These are phyloP conservation scores for Lasiosphaeria ovina DNA, from an alignment of 495 filamentous ascomycete genomes.

Conservation along the genomic window DNA sequence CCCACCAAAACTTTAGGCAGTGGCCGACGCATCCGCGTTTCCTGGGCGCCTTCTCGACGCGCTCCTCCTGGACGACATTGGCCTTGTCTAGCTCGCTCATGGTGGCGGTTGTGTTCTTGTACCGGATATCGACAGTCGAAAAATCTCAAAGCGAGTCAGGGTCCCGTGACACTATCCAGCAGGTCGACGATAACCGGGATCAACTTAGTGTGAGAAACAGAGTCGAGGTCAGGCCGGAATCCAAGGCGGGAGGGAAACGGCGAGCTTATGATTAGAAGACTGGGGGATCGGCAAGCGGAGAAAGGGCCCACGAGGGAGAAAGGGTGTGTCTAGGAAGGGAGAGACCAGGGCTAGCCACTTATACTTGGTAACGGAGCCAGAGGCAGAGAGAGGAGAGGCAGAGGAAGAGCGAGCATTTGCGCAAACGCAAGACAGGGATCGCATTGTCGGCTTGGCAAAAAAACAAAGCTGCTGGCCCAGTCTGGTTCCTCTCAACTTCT, in stretches of 20 bases:
- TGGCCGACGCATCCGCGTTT: constrained; percentile 37
- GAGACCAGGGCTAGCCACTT: background rate
- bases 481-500: too few species aligned
- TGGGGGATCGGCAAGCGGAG: constrained; percentile 1
- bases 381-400: too few species aligned
- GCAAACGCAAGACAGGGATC: too few species aligned
- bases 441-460: too few species aligned
- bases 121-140: background rate
- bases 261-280: background rate
- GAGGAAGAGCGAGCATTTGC: too few species aligned
- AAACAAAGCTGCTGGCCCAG: too few species aligned
- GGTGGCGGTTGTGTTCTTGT: constrained; percentile 19
- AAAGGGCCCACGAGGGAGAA: background rate
- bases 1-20: constrained; percentile 66
- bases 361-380: background rate
- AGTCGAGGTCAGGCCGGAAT: background rate
- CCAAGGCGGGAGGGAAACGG: constrained; percentile 3
- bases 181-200: background rate
- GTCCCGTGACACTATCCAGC: background rate
- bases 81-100: constrained; percentile 24
- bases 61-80: constrained; percentile 24
- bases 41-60: constrained; percentile 22
- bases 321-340: background rate
- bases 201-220: background rate
- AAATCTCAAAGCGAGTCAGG: background rate